A percentile compares a stretch with the other conserved stretches of the same genome.
These are phyloP conservation scores for Mediolabrus comicus DNA, from an alignment of 108 stramenopile species.

Conservation along the genomic window DNA sequence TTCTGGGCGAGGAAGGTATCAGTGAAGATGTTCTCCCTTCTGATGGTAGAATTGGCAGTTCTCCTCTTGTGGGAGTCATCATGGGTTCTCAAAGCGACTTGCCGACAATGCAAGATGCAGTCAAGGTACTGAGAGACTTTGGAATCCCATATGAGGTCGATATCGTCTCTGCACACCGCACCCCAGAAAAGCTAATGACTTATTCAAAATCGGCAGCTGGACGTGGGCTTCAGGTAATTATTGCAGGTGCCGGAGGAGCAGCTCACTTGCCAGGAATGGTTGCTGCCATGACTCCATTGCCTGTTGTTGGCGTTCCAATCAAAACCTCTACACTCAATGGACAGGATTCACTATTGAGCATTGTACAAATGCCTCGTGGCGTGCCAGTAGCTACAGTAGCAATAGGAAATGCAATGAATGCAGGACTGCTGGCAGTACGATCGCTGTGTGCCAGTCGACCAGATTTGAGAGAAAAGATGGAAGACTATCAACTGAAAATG, in stretches of 20 bases:
- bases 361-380: constrained; percentile 99
- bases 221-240: constrained; percentile 91
- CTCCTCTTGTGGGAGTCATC: constrained; percentile 93
- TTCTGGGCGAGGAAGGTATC: constrained; percentile 69
- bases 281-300: constrained; percentile 95
- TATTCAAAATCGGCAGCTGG: constrained; percentile 88
- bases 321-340: constrained; percentile 97
- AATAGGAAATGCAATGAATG: constrained; percentile 98
- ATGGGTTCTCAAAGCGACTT: constrained; percentile 99
- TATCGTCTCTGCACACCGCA: constrained; percentile 98
- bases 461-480: constrained; percentile 78
- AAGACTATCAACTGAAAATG: constrained; percentile 77
- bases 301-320: constrained; percentile 98
- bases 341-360: constrained; percentile 94
- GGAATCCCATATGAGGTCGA: constrained; percentile 93
- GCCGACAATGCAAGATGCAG: constrained; percentile 94
- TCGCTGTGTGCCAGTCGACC: constrained; percentile 82
- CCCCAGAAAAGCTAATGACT: constrained; percentile 89
- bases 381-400: constrained; percentile 99
- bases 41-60: constrained; percentile 40
- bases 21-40: constrained; percentile 59
- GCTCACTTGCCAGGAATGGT: constrained; percentile 99
- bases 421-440: constrained; percentile 94
- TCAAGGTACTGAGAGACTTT: constrained; percentile 87
- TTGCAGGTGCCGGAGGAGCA: constrained; percentile 99